Base-by-base conservation (phyloP, 2,329 filamentous ascomycete species). In the Ceratocystis eucalypticola region DNA sequence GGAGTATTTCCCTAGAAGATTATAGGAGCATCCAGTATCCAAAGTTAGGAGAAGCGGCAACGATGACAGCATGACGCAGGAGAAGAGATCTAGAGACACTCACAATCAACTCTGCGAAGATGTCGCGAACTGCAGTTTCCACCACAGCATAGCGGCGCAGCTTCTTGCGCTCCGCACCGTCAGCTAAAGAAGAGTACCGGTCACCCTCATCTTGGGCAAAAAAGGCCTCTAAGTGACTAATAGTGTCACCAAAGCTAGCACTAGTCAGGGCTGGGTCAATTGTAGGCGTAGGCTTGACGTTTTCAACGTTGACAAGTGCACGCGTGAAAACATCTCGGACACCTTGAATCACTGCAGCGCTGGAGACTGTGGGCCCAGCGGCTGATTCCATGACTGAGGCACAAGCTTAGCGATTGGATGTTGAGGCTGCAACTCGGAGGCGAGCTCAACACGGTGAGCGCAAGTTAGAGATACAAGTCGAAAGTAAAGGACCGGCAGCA, bases 61-160 rank as follows among this genome's bases (percentile, higher is more conserved):
- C 37, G 37, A 15, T 10, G 37, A 41, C 37, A 41, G 3, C 37
- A 41, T 12, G 3, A 15, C 12, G 12, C 37, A 41, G 37, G 3
- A 41, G 3, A 41, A 41, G 4, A 41, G 10, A 41, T 41, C 10
- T 15, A 41, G 37, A 5, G 8, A 73, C 5, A 73, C 87, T 79
- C 77, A 94, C 91, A 74, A 96, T 82, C 69, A 91, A 79, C 69
- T 83, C 80, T 75, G 90, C 90, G 76, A 97, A 95, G 61, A 88
- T 82, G 71, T 88, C 84, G 71, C 91, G 86, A 63, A 88, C 88
- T 10, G 91, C 91, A 20, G 88, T 91, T 75, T 97, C 94, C 61
- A 96, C 84, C 25, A 89, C 82, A 44, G 87, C 85, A 73, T 85
- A 85, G 70, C 86, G 84, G 57, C 82, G 82, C 2, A 70, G 70